A percentile compares a stretch with the other conserved stretches of the same genome.
Conservation (phyloP, 139 green algal species). For the Micromonas commoda region DNA sequence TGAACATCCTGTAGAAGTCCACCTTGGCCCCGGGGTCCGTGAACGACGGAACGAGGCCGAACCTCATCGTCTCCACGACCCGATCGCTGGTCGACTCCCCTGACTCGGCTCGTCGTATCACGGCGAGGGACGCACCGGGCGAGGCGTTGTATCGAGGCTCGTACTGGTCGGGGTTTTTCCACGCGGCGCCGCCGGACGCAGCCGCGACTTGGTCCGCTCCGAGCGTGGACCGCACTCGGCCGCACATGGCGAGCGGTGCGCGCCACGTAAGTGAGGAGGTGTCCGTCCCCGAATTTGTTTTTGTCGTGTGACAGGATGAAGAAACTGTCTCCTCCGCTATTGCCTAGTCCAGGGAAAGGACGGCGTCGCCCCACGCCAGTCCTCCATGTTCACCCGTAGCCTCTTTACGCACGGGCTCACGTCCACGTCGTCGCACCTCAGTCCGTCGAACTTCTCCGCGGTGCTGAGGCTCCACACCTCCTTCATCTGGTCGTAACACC, state of each 20-base stretch:
- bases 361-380: background rate
- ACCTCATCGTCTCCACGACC: constrained; percentile 59
- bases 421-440: background rate
- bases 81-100: constrained; percentile 18
- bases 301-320: too few relatives aligned
- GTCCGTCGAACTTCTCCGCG: constrained; percentile 16
- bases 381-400: background rate
- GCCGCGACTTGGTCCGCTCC: background rate
- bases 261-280: too few relatives aligned
- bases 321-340: too few relatives aligned
- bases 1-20: constrained; percentile 63
- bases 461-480: constrained; percentile 16
- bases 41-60: constrained; percentile 71
- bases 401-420: background rate
- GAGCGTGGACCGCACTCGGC: background rate
- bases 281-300: too few relatives aligned
- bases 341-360: background rate
- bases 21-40: constrained; percentile 50
- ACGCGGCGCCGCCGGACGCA: background rate
- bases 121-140: constrained; percentile 43
- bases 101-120: constrained; percentile 27
- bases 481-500: constrained; percentile 17
- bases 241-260: too few relatives aligned
- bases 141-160: constrained; percentile 48
- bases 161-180: constrained; percentile 32